Evolutionary conservation across 371 early-diverging fungal genomes (phyloP).

Genomic region (Rhizopus arrhizus): DNA sequence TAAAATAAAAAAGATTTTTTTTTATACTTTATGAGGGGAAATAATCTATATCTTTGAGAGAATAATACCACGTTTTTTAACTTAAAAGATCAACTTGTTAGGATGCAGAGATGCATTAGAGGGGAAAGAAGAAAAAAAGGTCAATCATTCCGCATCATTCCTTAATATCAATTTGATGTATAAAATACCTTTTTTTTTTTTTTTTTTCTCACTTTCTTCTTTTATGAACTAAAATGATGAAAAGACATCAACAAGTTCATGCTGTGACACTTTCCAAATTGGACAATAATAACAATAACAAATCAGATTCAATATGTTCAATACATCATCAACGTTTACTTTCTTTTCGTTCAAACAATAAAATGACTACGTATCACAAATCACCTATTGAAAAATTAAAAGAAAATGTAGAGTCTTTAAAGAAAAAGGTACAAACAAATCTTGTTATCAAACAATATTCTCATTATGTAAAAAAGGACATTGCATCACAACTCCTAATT

Average conservation of each 20-base stretch:
- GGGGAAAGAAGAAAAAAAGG: too few species aligned
- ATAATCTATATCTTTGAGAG: too few species aligned
- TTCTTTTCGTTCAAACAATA: constrained; percentile 1
- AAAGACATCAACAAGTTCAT: background rate
- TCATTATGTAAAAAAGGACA: background rate
- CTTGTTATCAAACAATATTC: background rate
- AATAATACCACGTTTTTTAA: too few species aligned
- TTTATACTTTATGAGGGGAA: too few species aligned
- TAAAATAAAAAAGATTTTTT: too few species aligned
- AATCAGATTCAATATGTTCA: background rate
- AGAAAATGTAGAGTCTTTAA: background rate
- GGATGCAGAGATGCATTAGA: too few species aligned
- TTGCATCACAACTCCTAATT: background rate
- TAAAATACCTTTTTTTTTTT: too few species aligned
- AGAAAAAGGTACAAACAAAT: background rate
- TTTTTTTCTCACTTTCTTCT: too few species aligned
- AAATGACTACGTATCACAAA: background rate
- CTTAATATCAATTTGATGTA: too few species aligned
- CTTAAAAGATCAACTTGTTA: too few species aligned
- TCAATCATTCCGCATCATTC: too few species aligned
- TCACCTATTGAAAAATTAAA: background rate
- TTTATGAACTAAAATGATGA: too few species aligned
- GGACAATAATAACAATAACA: constrained; percentile 1
- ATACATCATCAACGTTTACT: constrained; percentile 1
- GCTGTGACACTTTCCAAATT: constrained; percentile 2